phyloP scores from a whole-genome alignment of 2,329 filamentous ascomycete species.

The Lojkania enalia region DNA sequence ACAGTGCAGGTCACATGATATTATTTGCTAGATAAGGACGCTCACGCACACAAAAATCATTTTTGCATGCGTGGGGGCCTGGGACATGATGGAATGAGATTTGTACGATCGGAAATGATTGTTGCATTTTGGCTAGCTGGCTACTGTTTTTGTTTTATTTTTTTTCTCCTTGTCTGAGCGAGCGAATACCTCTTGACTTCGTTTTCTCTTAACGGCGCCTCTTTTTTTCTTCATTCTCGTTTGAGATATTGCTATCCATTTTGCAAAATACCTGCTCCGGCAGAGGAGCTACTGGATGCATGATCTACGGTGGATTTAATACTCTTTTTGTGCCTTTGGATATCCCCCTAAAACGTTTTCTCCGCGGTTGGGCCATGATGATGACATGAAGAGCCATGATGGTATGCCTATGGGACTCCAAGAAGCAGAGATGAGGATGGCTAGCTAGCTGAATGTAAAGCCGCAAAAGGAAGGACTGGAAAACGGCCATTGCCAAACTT shows the following conservation, averaged over 20 bases:
- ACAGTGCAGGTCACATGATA: slow-evolving; percentile 40
- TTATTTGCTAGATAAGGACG: slow-evolving; percentile 43
- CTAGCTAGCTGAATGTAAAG: too few relatives aligned
- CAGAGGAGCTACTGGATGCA: slow-evolving; percentile 15
- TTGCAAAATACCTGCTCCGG: slow-evolving; percentile 21
- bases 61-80: slow-evolving; percentile 30
- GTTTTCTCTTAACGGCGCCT: neutral
- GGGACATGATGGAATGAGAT: slow-evolving; percentile 24
- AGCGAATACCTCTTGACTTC: slow-evolving; percentile 8
- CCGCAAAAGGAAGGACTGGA: too few relatives aligned
- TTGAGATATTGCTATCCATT: slow-evolving; percentile 9
- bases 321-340: too few relatives aligned
- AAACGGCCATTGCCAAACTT: too few relatives aligned
- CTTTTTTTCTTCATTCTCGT: too few relatives aligned
- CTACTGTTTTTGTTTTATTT: neutral
- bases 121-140: slow-evolving; percentile 2
- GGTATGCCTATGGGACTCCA: too few relatives aligned
- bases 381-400: too few relatives aligned
- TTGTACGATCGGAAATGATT: slow-evolving; percentile 33
- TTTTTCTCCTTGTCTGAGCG: slow-evolving; percentile 10
- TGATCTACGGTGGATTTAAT: slow-evolving; percentile 21
- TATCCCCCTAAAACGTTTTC: too few relatives aligned
- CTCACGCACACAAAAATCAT: slow-evolving; percentile 37
- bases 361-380: too few relatives aligned
- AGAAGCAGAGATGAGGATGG: too few relatives aligned